A percentile compares a stretch with the other conserved stretches of the same genome.
Evolutionary conservation across 23 red algal species (phyloP).

Genomic region (Cyanidium caldarium): DNA sequence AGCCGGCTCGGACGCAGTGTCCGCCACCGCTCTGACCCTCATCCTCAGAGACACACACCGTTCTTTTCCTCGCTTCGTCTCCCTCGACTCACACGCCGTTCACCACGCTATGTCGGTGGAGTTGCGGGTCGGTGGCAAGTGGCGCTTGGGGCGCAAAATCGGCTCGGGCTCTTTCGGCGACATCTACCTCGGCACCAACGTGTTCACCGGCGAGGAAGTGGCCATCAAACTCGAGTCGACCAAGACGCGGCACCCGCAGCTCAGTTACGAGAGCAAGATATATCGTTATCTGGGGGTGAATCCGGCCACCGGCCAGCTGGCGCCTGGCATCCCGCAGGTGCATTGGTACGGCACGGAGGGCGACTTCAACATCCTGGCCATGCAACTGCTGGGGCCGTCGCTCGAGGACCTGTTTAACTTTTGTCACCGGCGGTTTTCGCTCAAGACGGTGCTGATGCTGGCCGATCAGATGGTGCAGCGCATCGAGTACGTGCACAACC

Average conservation of each 20-base stretch:
- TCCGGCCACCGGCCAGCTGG: constrained; percentile 48
- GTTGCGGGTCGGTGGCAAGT: constrained; percentile 84
- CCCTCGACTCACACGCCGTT: too few relatives aligned
- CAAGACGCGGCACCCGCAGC: constrained; percentile 96
- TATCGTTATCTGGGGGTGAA: constrained; percentile 85
- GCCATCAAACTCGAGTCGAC: constrained; percentile 90
- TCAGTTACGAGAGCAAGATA: constrained; percentile 98
- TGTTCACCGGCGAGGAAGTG: constrained; percentile 84
- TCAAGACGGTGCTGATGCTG: constrained; percentile 98
- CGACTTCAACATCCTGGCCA: constrained; percentile 98
- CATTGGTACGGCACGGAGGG: constrained; percentile 88
- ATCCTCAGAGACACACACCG: too few relatives aligned
- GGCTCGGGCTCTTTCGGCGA: constrained; percentile 97
- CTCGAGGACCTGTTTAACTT: constrained; percentile 99
- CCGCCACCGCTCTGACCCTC: too few relatives aligned
- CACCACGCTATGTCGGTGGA: constrained; percentile 28
- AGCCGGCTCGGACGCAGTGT: too few relatives aligned
- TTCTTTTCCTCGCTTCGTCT: too few relatives aligned
- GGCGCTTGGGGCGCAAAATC: constrained; percentile 88
- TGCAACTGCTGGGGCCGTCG: constrained; percentile 83
- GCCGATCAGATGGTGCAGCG: constrained; percentile 98
- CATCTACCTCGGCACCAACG: constrained; percentile 90
- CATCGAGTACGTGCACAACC: constrained; percentile 91
- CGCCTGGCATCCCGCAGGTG: constrained; percentile 83
- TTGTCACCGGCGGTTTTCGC: constrained; percentile 93